These are phyloP conservation scores for Plasmodium knowlesi DNA, from an alignment of 169 alveolate species.

Conservation along the genomic window DNA sequence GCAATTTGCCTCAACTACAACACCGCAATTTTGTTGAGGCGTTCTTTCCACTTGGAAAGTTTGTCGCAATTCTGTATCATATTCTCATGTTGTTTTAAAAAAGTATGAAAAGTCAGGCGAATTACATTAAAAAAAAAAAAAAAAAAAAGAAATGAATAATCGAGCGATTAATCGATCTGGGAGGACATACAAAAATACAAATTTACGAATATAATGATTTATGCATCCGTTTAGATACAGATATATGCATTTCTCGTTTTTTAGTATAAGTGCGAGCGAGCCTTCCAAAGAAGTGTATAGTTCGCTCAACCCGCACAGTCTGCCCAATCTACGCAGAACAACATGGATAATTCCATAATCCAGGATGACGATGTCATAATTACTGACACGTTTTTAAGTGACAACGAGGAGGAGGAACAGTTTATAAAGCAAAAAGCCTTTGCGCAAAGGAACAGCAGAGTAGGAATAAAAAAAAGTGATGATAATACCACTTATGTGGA, in stretches of 20 bases:
- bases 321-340: not conserved
- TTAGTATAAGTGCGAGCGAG: not conserved
- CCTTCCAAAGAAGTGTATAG: not conserved
- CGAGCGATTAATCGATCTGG: not conserved
- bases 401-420: constrained; percentile 20
- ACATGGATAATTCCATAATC: constrained; percentile 4
- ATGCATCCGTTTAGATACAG: not conserved
- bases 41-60: not conserved
- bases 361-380: constrained; percentile 42
- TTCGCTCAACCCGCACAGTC: not conserved
- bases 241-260: not conserved
- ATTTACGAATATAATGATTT: not conserved
- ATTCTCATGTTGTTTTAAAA: not conserved
- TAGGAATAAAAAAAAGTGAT: not conserved
- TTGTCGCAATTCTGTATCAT: not conserved
- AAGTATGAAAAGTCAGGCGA: not conserved
- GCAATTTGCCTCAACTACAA: not conserved
- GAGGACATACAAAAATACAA: not conserved
- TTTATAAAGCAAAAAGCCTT: not conserved
- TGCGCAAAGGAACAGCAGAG: not conserved
- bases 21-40: not conserved
- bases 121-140: too few relatives aligned
- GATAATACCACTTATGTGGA: not conserved
- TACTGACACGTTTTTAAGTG: constrained; percentile 31
- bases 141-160: constrained; percentile 7